These are phyloP conservation scores for Kwoniella dendrophila DNA, from an alignment of 768 basidiomycete genomes.

Conservation along the genomic window DNA sequence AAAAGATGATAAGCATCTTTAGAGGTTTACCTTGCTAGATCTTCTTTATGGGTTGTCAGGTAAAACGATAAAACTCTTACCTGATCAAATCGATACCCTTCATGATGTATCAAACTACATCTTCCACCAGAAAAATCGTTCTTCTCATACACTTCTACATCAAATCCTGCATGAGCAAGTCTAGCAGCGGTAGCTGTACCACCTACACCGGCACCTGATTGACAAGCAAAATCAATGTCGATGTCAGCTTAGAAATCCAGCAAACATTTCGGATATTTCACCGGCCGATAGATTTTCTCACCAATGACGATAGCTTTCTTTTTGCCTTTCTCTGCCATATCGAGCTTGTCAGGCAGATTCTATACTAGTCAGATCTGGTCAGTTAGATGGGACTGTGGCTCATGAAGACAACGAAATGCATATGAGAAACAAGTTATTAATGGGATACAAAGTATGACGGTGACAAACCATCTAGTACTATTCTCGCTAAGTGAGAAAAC, in stretches of 20 bases:
- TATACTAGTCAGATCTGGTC: background rate
- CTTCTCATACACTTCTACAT: slow-evolving; percentile 58
- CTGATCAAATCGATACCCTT: slow-evolving; percentile 59
- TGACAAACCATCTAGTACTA: slow-evolving; percentile 4
- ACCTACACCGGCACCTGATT: slow-evolving; percentile 57
- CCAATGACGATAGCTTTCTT: slow-evolving; percentile 15
- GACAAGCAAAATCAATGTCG: background rate
- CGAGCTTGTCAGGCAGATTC: background rate
- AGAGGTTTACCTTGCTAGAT: background rate
- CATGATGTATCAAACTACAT: slow-evolving; percentile 57
- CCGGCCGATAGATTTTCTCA: background rate
- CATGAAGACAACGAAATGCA: background rate
- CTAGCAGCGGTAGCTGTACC: slow-evolving; percentile 57
- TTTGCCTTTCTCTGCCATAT: slow-evolving; percentile 6
- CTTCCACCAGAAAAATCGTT: slow-evolving; percentile 59
- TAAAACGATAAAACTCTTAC: slow-evolving; percentile 34
- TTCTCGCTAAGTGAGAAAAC: too few species aligned
- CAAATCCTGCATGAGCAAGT: slow-evolving; percentile 57
- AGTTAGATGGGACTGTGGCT: too few species aligned
- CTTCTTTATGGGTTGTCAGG: background rate
- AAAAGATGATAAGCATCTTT: background rate
- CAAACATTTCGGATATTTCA: too few species aligned
- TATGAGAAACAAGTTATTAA: background rate
- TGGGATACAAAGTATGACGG: background rate
- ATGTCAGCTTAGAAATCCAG: background rate